A percentile compares a stretch with the other conserved stretches of the same genome.
These are phyloP conservation scores for Trichoderma lentiforme DNA, from an alignment of 2,329 filamentous ascomycete genomes.

Conservation along the genomic window DNA sequence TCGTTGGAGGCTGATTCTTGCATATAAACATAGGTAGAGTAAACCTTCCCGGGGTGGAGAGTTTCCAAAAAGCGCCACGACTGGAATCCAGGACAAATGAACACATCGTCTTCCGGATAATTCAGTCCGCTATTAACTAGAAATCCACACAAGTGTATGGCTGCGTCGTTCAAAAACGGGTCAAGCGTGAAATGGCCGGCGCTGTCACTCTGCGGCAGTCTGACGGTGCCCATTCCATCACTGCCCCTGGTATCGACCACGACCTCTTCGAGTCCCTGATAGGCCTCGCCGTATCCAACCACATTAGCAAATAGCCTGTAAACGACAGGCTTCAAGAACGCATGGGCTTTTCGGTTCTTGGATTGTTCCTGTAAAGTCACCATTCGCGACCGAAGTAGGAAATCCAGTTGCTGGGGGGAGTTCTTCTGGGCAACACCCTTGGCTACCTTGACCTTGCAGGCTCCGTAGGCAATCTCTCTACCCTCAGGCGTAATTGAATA, in stretches of 20 bases:
- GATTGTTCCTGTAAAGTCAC: neutral
- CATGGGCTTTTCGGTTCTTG: neutral
- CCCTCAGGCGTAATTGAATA: neutral
- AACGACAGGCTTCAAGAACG: neutral
- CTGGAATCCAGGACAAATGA: neutral
- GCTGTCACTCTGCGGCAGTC: neutral
- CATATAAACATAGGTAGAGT: neutral
- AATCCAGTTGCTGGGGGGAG: neutral
- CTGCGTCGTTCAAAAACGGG: neutral
- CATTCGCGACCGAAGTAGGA: neutral
- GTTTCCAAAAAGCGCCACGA: neutral
- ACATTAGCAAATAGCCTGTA: neutral
- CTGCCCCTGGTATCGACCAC: neutral
- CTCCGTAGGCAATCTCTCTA: neutral
- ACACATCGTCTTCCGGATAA: neutral
- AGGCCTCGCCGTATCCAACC: neutral
- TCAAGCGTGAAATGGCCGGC: neutral
- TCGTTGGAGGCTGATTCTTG: neutral
- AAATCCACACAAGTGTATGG: neutral
- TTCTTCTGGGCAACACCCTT: neutral
- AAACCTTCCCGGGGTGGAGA: neutral
- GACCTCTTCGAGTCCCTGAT: constrained; percentile 11
- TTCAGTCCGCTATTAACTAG: neutral
- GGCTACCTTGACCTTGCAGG: neutral
- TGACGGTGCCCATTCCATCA: constrained; percentile 9